Evolutionary conservation across 192 early-diverging fungal genomes (phyloP), one percentile per base, ranked within the genome.

Genomic region (Powellomyces hirtus): DNA sequence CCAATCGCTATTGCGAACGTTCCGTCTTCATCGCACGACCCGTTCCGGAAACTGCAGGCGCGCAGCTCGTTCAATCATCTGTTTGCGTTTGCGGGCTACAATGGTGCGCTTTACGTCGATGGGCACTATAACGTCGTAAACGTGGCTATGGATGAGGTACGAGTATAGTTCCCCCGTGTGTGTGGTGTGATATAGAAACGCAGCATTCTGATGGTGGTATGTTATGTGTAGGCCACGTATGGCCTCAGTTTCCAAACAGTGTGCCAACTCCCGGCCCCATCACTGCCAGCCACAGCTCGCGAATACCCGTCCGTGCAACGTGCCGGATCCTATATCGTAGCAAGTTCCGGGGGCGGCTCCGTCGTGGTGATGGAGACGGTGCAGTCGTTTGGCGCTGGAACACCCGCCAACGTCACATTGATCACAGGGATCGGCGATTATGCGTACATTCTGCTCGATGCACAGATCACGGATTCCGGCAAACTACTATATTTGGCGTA

Each of bases 21-120:
- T 24, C 40, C 61, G n/a, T 63, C 38, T 1, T 11, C 44, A 18
- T 22, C 59, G 5, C 61, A 49, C 61, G 44, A 29, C 26, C 58
- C 67, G 1, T 63, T 49, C 30, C 27, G 61, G 26, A 63, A 62
- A 30, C 61, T 71, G 16, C 52, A 71, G 35, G 69, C 69, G 18
- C 37, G 69, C 14, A 63, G 45, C 45, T 20, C 20, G n/a, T 62
- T 61, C 38, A 71, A 71, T 56, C 69, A 71, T 18, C 38, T 71
- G 33, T 61, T 62, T 30, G 42, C 69, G 49, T 62, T 38, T 34
- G 1, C 57, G 4, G 49, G 49, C 26, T 7, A 16, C 1, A 29
- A 67, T 18, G 18, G 55, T 7, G 69, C 37, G 30, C 24, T 52
- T 24, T 71, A 71, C 35, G 44, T 71, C 20, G 60, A 71, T 38